A percentile compares a stretch with the other conserved stretches of the same genome.
Conservation (phyloP, 1,284 basidiomycete genomes). For the Stygiomarasmius scandens region DNA sequence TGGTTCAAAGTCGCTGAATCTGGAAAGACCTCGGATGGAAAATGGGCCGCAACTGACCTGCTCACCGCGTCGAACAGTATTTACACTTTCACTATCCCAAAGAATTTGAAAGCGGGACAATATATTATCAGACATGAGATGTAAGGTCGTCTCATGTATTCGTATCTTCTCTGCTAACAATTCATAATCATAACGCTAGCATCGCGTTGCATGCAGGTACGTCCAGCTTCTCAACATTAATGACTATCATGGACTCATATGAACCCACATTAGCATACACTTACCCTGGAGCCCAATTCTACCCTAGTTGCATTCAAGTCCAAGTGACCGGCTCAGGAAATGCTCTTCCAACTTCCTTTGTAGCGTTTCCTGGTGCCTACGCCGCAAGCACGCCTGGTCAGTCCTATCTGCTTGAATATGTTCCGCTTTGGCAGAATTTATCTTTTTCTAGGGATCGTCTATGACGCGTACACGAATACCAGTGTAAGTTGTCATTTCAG, state of each 20-base stretch:
- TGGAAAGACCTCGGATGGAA: slow-evolving; percentile 39
- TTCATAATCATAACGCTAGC: slow-evolving; percentile 20
- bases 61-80: slow-evolving; percentile 37
- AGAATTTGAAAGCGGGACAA: slow-evolving; percentile 46
- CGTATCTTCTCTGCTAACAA: background rate
- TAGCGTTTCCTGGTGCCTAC: slow-evolving; percentile 58
- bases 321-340: slow-evolving; percentile 53
- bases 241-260: too few relatives aligned
- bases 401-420: background rate
- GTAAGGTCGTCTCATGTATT: slow-evolving; percentile 24
- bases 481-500: background rate
- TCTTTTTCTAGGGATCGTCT: slow-evolving; percentile 30
- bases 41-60: slow-evolving; percentile 41
- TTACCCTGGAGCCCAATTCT: slow-evolving; percentile 46
- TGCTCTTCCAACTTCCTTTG: slow-evolving; percentile 48
- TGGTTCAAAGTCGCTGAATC: slow-evolving; percentile 48
- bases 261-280: slow-evolving; percentile 23
- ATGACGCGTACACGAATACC: slow-evolving; percentile 37
- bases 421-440: too few relatives aligned
- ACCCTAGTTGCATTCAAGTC: slow-evolving; percentile 54
- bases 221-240: background rate
- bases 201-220: slow-evolving; percentile 44
- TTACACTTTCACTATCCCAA: slow-evolving; percentile 48
- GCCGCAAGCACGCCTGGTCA: slow-evolving; percentile 46
- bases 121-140: slow-evolving; percentile 56